phyloP scores from a whole-genome alignment of 2,329 filamentous ascomycete species.

The Conoideocrella luteorostrata region DNA sequence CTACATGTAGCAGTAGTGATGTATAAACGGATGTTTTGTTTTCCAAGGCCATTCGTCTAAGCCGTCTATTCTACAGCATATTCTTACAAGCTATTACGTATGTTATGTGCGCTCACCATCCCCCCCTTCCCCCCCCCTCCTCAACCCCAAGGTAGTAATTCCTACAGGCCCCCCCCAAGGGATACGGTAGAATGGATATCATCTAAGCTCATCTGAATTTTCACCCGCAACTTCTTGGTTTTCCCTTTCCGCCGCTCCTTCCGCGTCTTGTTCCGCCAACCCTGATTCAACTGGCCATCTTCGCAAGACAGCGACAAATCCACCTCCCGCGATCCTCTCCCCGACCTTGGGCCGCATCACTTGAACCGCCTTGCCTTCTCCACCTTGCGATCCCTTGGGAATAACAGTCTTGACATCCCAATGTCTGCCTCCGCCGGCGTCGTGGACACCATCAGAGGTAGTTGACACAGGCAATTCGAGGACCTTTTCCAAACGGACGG shows the following conservation, averaged over 20 bases:
- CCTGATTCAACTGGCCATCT: constrained; percentile 21
- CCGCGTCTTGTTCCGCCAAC: constrained; percentile 3
- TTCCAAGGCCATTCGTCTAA: too few species aligned
- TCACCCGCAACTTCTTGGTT: not conserved
- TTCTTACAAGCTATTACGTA: too few species aligned
- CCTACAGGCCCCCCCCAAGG: too few species aligned
- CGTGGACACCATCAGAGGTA: constrained; percentile 35
- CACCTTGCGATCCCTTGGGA: constrained; percentile 18
- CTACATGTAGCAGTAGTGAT: too few species aligned
- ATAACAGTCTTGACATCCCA: constrained; percentile 55
- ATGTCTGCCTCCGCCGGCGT: constrained; percentile 45
- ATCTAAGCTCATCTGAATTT: not conserved
- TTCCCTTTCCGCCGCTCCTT: not conserved
- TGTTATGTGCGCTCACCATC: too few species aligned
- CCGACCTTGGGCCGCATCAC: constrained; percentile 37
- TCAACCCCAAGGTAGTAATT: too few species aligned
- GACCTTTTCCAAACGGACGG: constrained; percentile 49
- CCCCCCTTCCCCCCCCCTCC: too few species aligned
- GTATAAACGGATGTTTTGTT: too few species aligned
- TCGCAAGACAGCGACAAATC: constrained; percentile 33
- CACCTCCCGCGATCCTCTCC: constrained; percentile 32
- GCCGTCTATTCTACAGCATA: too few species aligned
- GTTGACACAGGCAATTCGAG: constrained; percentile 48
- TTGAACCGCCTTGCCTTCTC: constrained; percentile 22
- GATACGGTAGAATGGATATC: not conserved